Base-by-base conservation (phyloP, 1,284 basidiomycete genomes). In the Cryptococcus sp. region DNA sequence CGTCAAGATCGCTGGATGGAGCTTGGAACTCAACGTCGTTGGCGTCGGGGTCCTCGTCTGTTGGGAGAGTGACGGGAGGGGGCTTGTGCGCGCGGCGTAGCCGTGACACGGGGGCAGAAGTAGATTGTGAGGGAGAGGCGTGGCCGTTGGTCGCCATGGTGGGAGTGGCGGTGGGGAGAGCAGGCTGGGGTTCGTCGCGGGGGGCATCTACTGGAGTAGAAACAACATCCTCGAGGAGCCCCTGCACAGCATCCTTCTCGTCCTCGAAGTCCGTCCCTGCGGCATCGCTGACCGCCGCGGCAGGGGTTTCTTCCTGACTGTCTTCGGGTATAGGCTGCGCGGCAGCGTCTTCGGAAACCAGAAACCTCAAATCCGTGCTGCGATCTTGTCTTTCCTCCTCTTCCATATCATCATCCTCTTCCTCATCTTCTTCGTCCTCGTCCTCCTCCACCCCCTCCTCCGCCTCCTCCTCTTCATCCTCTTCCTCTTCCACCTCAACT, bases 21-120 rank as follows among this genome's bases (percentile, higher is more conserved):
- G 40, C 64, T 12, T 65, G 61, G 18, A 75, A 76, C 49, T 78
- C 78, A 42, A 61, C 57, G 55, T 78, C 77, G 52, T 78, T 68
- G 13, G 70, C 72, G 36, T 78, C 75, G 6, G 77, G 73, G 42
- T 74, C 70, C 4, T 68, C 64, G 12, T 62, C 57, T 8, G 52
- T 55, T 20, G 61, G 42, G 1, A 60, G 43, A 2, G 64, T 38
- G 1, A 63, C 45, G 9, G 61, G 51, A 5, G 65, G 48, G 15
- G 63, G 50, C 24, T 63, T 61, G 42, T 62, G 60, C 0, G 61
- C 55, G 7, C 70, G 67, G 5, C 65, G 66, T 20, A 60, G 63
- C 9, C 55, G 59, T 6, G 56, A 35, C 11, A 55, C 47, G 13
- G 52, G 55, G 8, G 49, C 15, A 38, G 56, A 40, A 13, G 38